These are phyloP conservation scores for Rhododendron ferrugineum DNA, from an alignment of 148 eudicot species.

Conservation along the genomic window DNA sequence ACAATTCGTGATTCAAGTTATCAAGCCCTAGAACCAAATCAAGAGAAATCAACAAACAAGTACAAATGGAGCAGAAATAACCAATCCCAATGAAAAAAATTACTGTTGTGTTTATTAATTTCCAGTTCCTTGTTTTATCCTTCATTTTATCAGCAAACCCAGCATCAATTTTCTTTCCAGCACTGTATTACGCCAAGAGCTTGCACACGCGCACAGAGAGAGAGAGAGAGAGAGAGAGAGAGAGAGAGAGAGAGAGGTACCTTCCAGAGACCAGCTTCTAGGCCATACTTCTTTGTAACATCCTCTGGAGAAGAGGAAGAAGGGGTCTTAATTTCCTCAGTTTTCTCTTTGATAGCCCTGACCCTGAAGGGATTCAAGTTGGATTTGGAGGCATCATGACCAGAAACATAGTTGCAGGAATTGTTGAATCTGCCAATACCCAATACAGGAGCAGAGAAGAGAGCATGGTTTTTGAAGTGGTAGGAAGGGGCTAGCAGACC, in stretches of 20 bases:
- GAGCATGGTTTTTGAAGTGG: constrained; percentile 7
- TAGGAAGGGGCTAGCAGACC: constrained; percentile 17
- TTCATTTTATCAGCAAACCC: not conserved
- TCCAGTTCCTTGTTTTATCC: not conserved
- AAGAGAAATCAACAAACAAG: constrained; percentile 5
- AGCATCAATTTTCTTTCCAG: not conserved
- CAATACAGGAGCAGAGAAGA: constrained; percentile 7
- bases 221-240: not conserved
- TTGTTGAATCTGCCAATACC: not conserved
- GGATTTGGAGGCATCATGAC: not conserved
- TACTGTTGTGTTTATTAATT: not conserved
- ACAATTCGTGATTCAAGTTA: not conserved
- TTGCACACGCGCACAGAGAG: not conserved
- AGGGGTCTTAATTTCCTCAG: constrained; percentile 35
- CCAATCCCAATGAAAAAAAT: not conserved
- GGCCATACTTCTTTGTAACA: constrained; percentile 75
- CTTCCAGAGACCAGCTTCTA: constrained; percentile 97
- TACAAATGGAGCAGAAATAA: not conserved
- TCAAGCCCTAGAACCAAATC: not conserved
- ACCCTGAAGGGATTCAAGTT: constrained; percentile 22
- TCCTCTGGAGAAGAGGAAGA: constrained; percentile 58
- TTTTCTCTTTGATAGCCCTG: constrained; percentile 61
- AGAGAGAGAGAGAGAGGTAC: constrained; percentile 19
- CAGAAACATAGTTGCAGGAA: not conserved
- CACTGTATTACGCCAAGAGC: not conserved